Evolutionary conservation across 2,329 filamentous ascomycete genomes (phyloP).

Genomic region (Orbilia oligospora): DNA sequence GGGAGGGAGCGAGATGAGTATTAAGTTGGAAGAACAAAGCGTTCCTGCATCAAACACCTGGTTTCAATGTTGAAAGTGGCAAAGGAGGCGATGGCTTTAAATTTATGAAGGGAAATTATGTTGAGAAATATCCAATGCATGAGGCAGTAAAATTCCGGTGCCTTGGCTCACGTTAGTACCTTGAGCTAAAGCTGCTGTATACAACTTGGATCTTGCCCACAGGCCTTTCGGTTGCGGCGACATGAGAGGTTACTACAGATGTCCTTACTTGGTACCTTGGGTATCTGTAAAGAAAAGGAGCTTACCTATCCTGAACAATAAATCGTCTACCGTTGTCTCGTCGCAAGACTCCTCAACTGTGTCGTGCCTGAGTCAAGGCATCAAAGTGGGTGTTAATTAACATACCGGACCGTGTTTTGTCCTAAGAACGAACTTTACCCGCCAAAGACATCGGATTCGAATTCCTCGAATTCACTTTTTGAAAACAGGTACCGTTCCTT

Average conservation of each 20-base stretch:
- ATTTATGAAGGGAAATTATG: conserved; percentile 57
- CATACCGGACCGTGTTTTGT: conserved; percentile 48
- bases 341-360: no score
- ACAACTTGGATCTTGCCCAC: conserved; percentile 16
- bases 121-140: conserved; percentile 34
- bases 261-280: no score
- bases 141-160: conserved; percentile 47
- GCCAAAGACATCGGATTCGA: conserved; percentile 50
- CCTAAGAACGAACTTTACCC: conserved; percentile 32
- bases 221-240: conserved; percentile 35
- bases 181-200: conserved; percentile 16
- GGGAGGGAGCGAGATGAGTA: neutral
- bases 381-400: conserved; percentile 44
- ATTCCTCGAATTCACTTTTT: conserved; percentile 38
- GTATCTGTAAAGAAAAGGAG: conserved; percentile 21
- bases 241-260: conserved; percentile 7
- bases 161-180: conserved; percentile 44
- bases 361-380: conserved; percentile 21
- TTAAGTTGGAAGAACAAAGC: conserved; percentile 24
- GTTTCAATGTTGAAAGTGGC: conserved; percentile 43
- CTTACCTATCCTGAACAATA: conserved; percentile 1
- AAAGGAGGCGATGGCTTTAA: conserved; percentile 55
- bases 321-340: neutral
- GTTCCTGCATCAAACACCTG: conserved; percentile 45
- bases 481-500: conserved; percentile 56